These are phyloP conservation scores for Cryphonectria carpinicola DNA, from an alignment of 2,329 filamentous ascomycete species.

Conservation along the genomic window DNA sequence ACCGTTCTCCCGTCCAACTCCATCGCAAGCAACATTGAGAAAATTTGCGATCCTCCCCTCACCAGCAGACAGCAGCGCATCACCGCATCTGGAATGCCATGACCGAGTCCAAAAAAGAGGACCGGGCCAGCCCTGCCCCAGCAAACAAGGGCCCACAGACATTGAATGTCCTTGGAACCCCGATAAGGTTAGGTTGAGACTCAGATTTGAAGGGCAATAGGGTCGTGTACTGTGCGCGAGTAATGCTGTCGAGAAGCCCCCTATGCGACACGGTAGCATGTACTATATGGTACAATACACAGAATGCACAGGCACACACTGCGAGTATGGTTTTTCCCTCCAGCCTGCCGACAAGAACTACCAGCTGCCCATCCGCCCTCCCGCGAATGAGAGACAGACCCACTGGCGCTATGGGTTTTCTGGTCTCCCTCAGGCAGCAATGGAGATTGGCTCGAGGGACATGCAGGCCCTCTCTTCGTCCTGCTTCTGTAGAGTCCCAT, in stretches of 20 bases:
- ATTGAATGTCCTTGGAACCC: conserved; percentile 18
- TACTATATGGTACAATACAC: neutral
- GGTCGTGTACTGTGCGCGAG: conserved; percentile 5
- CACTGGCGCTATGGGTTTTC: neutral
- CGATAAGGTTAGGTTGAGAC: conserved; percentile 23
- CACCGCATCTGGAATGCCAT: conserved; percentile 23
- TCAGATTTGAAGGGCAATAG: conserved; percentile 22
- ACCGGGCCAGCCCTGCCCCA: conserved; percentile 25
- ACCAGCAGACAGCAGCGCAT: conserved; percentile 10
- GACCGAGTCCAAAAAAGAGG: conserved; percentile 22
- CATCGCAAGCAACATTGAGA: conserved; percentile 15
- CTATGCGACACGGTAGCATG: conserved; percentile 8
- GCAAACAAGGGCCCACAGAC: conserved; percentile 26
- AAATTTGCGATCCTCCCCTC: neutral
- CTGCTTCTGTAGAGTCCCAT: conserved; percentile 1
- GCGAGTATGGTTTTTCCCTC: neutral
- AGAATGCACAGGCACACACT: neutral
- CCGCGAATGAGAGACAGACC: neutral
- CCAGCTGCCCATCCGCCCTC: neutral
- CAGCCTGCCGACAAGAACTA: neutral
- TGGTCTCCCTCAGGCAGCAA: neutral
- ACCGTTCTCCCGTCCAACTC: conserved; percentile 8
- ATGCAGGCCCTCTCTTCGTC: neutral
- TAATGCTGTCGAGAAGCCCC: neutral
- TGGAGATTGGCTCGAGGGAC: neutral